Evolutionary conservation across 768 basidiomycete species (phyloP).

Genomic region (Boletus sp.): DNA sequence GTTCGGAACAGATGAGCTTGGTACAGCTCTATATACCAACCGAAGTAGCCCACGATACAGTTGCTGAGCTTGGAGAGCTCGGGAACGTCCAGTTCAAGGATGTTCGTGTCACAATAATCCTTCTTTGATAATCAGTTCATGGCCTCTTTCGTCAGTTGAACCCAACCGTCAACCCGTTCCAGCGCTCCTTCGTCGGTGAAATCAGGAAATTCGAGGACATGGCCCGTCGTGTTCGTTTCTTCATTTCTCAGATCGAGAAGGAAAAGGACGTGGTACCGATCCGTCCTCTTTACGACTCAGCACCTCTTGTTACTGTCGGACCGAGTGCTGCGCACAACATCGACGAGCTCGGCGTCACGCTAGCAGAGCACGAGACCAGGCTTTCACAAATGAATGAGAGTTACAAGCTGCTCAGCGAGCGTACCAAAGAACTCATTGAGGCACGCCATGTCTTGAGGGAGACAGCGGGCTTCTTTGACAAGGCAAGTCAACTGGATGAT

Average conservation of each 20-base stretch:
- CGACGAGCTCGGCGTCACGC: slow-evolving; percentile 86
- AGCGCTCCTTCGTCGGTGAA: slow-evolving; percentile 96
- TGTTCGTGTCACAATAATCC: slow-evolving; percentile 45
- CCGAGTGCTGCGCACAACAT: slow-evolving; percentile 91
- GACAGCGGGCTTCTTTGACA: slow-evolving; percentile 94
- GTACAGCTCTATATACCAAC: slow-evolving; percentile 96
- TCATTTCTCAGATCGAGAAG: slow-evolving; percentile 78
- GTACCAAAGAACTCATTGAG: slow-evolving; percentile 84
- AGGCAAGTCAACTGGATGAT: slow-evolving; percentile 43
- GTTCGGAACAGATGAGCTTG: slow-evolving; percentile 97
- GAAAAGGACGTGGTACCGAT: slow-evolving; percentile 80
- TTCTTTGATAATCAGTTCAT: slow-evolving; percentile 1
- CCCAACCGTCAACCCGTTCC: slow-evolving; percentile 93
- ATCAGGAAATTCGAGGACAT: slow-evolving; percentile 95
- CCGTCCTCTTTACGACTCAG: slow-evolving; percentile 82
- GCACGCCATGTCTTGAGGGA: slow-evolving; percentile 92
- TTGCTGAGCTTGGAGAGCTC: slow-evolving; percentile 91
- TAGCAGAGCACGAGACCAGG: slow-evolving; percentile 82
- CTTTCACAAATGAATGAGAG: slow-evolving; percentile 88
- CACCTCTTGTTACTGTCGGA: slow-evolving; percentile 83
- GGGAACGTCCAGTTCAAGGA: slow-evolving; percentile 98
- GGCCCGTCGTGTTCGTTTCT: slow-evolving; percentile 91
- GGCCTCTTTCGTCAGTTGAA: slow-evolving; percentile 61
- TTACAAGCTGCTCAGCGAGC: slow-evolving; percentile 84
- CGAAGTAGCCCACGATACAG: slow-evolving; percentile 96